Conservation (phyloP, 208 protist species). For the Crithidia expoeki region DNA sequence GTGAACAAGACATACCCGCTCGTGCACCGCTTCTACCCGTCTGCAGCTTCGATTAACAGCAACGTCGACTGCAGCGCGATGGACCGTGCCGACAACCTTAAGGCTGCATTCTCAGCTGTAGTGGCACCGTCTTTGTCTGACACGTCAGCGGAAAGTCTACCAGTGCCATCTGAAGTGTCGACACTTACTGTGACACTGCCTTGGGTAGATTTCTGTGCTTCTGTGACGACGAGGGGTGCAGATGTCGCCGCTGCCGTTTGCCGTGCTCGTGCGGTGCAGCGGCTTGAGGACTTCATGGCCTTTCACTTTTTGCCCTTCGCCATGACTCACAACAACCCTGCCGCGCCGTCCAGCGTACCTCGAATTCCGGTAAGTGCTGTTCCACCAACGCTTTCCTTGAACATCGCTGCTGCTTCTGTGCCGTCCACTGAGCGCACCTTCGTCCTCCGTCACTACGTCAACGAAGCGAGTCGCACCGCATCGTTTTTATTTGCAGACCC, state of each 20-base stretch:
- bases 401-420: not conserved
- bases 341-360: no score
- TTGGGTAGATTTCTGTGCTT: not conserved
- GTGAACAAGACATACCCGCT: constrained; percentile 37
- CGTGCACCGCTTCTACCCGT: constrained; percentile 31
- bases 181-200: not conserved
- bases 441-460: constrained; percentile 77
- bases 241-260: not conserved
- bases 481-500: constrained; percentile 70
- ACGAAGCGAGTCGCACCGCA: constrained; percentile 69
- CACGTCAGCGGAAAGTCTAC: not conserved
- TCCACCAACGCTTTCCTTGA: no score
- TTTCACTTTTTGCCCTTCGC: constrained; percentile 70
- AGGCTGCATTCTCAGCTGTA: no score
- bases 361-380: no score
- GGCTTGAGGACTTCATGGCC: constrained; percentile 64
- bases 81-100: not conserved
- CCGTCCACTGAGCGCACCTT: constrained; percentile 14
- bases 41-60: not conserved
- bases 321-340: constrained; percentile 53
- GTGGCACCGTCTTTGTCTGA: not conserved
- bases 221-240: not conserved
- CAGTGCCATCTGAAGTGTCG: not conserved
- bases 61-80: not conserved
- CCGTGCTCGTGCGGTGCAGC: constrained; percentile 12